Percentiles rank a stretch among this genome's conserved stretches.
phyloP scores from a whole-genome alignment of 2,329 filamentous ascomycete genomes.

The Cercospora brassicicola region DNA sequence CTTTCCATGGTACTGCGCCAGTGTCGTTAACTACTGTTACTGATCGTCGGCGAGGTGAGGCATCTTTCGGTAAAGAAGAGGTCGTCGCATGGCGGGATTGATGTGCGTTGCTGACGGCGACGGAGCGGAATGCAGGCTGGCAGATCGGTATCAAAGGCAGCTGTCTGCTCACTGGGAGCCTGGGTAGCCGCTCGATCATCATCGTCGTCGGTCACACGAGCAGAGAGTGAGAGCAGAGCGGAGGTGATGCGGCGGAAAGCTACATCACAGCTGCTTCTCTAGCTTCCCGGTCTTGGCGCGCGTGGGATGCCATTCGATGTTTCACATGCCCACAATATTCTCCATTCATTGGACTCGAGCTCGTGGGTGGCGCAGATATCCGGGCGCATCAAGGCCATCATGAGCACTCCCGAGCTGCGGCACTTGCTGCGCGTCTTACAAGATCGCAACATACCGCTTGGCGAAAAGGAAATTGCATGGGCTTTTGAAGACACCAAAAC shows the following conservation, averaged over 20 bases:
- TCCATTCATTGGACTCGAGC: not conserved
- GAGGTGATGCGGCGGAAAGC: not conserved
- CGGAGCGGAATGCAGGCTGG: constrained; percentile 14
- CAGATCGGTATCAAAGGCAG: constrained; percentile 14
- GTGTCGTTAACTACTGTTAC: constrained; percentile 86
- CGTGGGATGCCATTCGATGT: not conserved
- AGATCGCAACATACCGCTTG: constrained; percentile 47
- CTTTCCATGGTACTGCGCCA: constrained; percentile 75
- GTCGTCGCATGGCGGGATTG: constrained; percentile 27
- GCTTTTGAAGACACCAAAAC: constrained; percentile 49
- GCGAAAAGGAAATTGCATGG: constrained; percentile 50
- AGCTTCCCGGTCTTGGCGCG: constrained; percentile 1
- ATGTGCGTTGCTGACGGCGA: constrained; percentile 1
- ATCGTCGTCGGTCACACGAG: not conserved
- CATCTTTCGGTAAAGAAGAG: constrained; percentile 31
- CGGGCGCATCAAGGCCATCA: not conserved
- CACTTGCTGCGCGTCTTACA: constrained; percentile 48
- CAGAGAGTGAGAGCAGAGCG: not conserved
- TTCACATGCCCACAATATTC: not conserved
- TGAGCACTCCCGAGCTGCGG: constrained; percentile 36
- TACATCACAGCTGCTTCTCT: not conserved
- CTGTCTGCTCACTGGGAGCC: constrained; percentile 13
- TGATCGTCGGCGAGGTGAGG: constrained; percentile 59
- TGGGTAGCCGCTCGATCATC: constrained; percentile 22
- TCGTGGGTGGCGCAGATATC: not conserved